These are phyloP conservation scores for Mangifera indica DNA, from an alignment of 345 rosid species.

Conservation along the genomic window DNA sequence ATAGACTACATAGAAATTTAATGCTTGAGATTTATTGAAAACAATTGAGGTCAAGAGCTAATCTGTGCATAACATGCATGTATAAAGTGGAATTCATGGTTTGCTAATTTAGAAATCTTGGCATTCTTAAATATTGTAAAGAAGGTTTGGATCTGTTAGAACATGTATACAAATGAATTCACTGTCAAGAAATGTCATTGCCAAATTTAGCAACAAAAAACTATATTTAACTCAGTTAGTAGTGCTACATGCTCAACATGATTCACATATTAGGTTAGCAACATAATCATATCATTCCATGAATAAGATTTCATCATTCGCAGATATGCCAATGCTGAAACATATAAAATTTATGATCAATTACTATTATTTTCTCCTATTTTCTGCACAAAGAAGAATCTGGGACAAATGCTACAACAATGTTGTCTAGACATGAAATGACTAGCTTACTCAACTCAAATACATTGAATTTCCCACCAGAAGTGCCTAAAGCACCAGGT, in stretches of 20 bases:
- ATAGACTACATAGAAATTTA: neutral
- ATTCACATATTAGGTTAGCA: neutral
- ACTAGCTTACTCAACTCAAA: neutral
- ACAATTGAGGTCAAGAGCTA: neutral
- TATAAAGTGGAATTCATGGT: neutral
- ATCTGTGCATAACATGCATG: neutral
- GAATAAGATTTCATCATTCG: neutral
- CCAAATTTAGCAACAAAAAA: neutral
- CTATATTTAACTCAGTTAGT: too few species aligned
- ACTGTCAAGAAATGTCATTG: neutral
- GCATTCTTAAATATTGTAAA: neutral
- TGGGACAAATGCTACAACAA: neutral
- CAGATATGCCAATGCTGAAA: neutral
- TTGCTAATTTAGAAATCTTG: neutral
- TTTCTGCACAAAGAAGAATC: neutral
- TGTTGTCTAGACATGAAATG: neutral
- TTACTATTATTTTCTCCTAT: neutral
- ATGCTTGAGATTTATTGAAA: neutral
- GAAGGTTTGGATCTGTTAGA: neutral
- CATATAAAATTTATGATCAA: neutral
- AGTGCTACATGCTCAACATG: too few species aligned
- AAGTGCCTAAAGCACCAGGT: neutral
- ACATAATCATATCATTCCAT: neutral
- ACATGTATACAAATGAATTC: constrained; percentile 1
- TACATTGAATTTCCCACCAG: neutral